Conservation (phyloP, 2,329 filamentous ascomycete species). For the Fusarium fracticaudum region DNA sequence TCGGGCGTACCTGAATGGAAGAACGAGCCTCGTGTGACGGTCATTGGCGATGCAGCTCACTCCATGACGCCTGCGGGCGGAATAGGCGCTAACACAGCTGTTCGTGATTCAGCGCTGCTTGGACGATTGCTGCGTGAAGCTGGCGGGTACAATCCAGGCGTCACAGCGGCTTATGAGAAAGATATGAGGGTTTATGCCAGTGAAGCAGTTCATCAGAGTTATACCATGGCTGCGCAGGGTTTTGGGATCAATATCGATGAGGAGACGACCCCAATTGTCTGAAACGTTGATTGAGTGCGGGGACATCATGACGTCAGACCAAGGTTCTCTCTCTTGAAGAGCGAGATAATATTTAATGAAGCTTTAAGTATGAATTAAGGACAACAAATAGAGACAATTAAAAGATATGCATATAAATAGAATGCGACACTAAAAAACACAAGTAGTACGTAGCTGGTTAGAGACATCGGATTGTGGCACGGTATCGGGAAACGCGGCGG, state of each 20-base stretch:
- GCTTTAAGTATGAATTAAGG: background rate
- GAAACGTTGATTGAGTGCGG: background rate
- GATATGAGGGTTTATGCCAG: slow-evolving; percentile 70
- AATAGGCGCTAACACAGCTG: slow-evolving; percentile 66
- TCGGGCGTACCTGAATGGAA: slow-evolving; percentile 68
- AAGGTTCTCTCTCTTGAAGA: background rate
- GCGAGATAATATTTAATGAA: background rate
- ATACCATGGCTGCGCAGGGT: slow-evolving; percentile 53
- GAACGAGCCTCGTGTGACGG: slow-evolving; percentile 66
- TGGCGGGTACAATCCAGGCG: slow-evolving; percentile 62
- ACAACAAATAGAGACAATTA: background rate
- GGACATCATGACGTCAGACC: background rate
- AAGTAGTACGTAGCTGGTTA: no score
- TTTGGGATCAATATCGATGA: slow-evolving; percentile 62
- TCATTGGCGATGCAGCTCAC: slow-evolving; percentile 67
- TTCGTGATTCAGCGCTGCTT: slow-evolving; percentile 64
- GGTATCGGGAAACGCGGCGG: background rate
- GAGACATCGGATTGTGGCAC: background rate
- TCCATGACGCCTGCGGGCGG: slow-evolving; percentile 67
- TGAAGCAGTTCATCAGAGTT: slow-evolving; percentile 65
- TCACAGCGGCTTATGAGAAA: slow-evolving; percentile 67
- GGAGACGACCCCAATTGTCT: slow-evolving; percentile 32
- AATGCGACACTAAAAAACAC: background rate
- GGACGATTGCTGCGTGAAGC: slow-evolving; percentile 61
- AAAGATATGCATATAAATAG: background rate